Percentiles rank a stretch among this genome's conserved stretches.
These are phyloP conservation scores for Penium margaritaceum DNA, from an alignment of 139 green algal genomes.

Conservation along the genomic window DNA sequence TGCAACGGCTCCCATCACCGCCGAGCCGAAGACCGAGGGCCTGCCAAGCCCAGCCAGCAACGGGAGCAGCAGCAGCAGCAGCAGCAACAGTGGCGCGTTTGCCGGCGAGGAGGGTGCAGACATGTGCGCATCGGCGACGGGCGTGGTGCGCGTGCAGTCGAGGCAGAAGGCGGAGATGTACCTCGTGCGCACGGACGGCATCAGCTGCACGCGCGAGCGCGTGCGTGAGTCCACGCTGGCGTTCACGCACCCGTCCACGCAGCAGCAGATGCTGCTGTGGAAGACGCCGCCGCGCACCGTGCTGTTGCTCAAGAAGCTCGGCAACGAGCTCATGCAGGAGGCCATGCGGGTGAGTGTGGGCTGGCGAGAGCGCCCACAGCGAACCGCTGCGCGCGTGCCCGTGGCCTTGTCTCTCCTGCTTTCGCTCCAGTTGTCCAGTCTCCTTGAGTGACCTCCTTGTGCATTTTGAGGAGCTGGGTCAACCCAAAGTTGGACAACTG, in stretches of 20 bases:
- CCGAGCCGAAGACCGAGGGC: too few species aligned
- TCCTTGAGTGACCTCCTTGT: too few species aligned
- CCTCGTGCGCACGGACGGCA: constrained; percentile 83
- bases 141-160: constrained; percentile 43
- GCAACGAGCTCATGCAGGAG: constrained; percentile 68
- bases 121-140: constrained; percentile 36
- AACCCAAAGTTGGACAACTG: too few species aligned
- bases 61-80: background rate
- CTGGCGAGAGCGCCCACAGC: too few species aligned
- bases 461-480: too few species aligned
- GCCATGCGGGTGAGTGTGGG: constrained; percentile 14
- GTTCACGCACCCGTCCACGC: constrained; percentile 82
- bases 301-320: constrained; percentile 94
- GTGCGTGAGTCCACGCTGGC: constrained; percentile 69
- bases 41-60: too few species aligned
- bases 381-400: too few species aligned
- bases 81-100: constrained; percentile 20
- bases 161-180: constrained; percentile 60
- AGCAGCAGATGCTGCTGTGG: constrained; percentile 96
- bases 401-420: too few species aligned
- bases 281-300: constrained; percentile 72
- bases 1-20: background rate
- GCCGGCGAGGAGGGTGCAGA: constrained; percentile 23
- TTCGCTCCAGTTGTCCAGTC: too few species aligned
- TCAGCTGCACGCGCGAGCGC: constrained; percentile 78